phyloP scores from a whole-genome alignment of 2,329 filamentous ascomycete genomes.

The Ophiostoma novo-ulmi region DNA sequence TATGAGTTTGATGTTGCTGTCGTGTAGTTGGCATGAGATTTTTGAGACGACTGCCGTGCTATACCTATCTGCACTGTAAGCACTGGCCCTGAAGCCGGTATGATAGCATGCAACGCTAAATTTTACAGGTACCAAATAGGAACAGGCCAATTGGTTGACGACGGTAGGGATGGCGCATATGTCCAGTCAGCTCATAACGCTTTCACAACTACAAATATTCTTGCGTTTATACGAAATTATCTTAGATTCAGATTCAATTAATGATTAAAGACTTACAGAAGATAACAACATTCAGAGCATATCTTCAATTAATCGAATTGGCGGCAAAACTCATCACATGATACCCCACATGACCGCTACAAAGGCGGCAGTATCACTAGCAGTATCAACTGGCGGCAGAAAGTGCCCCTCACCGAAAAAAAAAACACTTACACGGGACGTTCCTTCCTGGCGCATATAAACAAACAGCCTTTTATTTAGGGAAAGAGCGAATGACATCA shows the following conservation, averaged over 20 bases:
- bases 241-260: not conserved
- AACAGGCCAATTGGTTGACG: not conserved
- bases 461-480: not conserved
- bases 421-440: constrained; percentile 5
- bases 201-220: not conserved
- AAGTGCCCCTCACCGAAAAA: constrained; percentile 5
- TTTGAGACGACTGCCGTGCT: not conserved
- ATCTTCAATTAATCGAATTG: not conserved
- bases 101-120: constrained; percentile 2
- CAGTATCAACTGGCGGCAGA: not conserved
- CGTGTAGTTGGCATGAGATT: not conserved
- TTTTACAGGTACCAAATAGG: constrained; percentile 9
- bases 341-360: not conserved
- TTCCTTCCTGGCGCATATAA: not conserved
- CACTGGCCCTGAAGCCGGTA: not conserved
- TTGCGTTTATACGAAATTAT: not conserved
- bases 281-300: not conserved
- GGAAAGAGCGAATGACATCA: not conserved
- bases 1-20: not conserved
- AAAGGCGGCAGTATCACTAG: not conserved
- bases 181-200: not conserved
- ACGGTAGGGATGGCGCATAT: not conserved
- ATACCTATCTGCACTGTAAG: constrained; percentile 10
- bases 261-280: not conserved
- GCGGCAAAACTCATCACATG: not conserved